phyloP scores from a whole-genome alignment of 1,284 basidiomycete genomes.

The Malassezia sp. region DNA sequence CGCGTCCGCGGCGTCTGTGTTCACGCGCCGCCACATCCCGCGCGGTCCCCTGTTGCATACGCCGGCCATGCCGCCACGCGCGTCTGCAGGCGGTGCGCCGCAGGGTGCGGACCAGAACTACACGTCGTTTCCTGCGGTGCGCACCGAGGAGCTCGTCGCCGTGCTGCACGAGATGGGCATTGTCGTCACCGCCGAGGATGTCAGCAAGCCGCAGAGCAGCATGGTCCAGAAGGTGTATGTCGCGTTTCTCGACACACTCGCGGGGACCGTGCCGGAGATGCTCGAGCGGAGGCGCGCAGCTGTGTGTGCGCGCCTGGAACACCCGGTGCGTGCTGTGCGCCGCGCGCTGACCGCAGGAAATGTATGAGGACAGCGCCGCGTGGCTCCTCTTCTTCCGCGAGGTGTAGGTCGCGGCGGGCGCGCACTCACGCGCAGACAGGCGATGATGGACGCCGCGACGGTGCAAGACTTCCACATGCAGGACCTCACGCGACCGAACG shows the following conservation, averaged over 20 bases:
- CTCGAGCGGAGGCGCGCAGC: conserved; percentile 26
- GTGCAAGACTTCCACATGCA: conserved; percentile 39
- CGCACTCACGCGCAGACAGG: conserved; percentile 15
- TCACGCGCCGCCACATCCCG: too few species aligned
- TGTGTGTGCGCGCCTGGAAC: conserved; percentile 21
- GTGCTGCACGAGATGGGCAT: conserved; percentile 34
- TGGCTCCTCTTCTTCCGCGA: conserved; percentile 39
- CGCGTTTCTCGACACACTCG: conserved; percentile 34
- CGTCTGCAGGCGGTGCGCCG: background rate
- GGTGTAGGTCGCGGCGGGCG: conserved; percentile 17
- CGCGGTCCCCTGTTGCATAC: background rate
- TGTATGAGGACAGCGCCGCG: conserved; percentile 32
- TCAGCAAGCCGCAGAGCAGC: conserved; percentile 27
- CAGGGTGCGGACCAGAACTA: conserved; percentile 26
- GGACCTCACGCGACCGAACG: conserved; percentile 38
- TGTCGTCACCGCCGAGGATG: conserved; percentile 26
- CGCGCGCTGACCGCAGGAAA: conserved; percentile 5
- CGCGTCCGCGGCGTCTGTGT: background rate
- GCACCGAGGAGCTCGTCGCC: conserved; percentile 30
- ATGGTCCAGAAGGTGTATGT: conserved; percentile 31
- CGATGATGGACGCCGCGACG: conserved; percentile 38
- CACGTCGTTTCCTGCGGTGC: conserved; percentile 36
- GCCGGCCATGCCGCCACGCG: background rate
- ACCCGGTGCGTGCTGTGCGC: conserved; percentile 13
- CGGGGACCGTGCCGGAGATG: conserved; percentile 30